Base-by-base conservation (phyloP, 2,329 filamentous ascomycete genomes). In the Colletotrichum orbiculare region DNA sequence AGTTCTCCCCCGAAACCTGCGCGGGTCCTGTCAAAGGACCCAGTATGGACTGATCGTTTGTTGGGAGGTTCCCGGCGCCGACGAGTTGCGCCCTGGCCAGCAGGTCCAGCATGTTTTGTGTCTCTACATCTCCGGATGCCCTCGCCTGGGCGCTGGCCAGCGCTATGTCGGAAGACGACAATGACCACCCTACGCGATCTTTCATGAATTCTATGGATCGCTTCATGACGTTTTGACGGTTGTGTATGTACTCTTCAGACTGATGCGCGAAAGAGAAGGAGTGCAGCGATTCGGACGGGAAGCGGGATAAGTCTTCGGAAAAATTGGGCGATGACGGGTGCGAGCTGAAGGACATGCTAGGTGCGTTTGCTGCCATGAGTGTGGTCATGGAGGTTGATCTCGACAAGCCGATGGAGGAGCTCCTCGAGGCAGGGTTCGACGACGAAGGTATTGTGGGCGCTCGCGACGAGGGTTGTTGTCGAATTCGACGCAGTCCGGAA, bases 191-290 rank as follows among this genome's bases (percentile, higher is more conserved):
- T 78, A 96, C 87, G 69, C 92, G 92, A 75, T 97, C 94, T 73
- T 92, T 91, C 91, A 99, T 96, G 74, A 98, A 97, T 77, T 98
- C 96, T 74, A 97, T 90, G 8, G 94, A 97, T 64, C 95, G 87
- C 79, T 97, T 97, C 73, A 99, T 77, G 39, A 97, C 91, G 82
- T 93, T 97, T 76, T 98, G 94, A 59, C 96, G 91, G 76, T 88
- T 97, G 75, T 97, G 92, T 60, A 98, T 85, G 68, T 93, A 89
- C 68, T 98, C 95, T 73, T 97, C 94, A 3, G 94, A 95, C 78
- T 97, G 94, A 71, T 97, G 93, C 45, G 96, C 93, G 77, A 99
- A 99, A 11, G 95, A 98, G 80, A 99, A 99, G 2, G 96, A 99
- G 78, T 99, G 96, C 50, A 99, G 82, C 6, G 96, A 99, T 76